Base-by-base conservation (phyloP, 1,284 basidiomycete species). In the Neolentinus lepideus region DNA sequence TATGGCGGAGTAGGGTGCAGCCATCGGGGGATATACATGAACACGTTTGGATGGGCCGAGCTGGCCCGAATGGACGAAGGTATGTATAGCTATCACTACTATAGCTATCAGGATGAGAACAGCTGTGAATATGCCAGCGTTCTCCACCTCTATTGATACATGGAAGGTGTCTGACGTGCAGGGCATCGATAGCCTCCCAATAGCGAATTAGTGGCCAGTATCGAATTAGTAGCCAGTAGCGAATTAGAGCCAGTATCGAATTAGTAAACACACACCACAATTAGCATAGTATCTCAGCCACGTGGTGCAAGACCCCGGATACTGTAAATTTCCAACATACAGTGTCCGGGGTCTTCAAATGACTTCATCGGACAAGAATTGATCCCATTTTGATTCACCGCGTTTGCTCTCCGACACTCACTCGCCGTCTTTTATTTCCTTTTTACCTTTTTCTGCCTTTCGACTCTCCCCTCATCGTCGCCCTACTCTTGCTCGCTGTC, bases 361-460 rank as follows among this genome's bases (percentile, higher is more conserved):
- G 38, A 43, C 38, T 43, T 43, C 38, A 43, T 43, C 38, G 38
- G 38, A 43, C 38, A 3, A 43, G 38, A 43, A 43, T 21, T 43
- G 38, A 43, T 43, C 38, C 38, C 38, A 43, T 9, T 43, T 9
- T 43, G 38, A 43, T 43, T 43, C 38, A n/a, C 38, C 6, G 38
- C 38, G 8, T 43, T 43, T 43, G 19, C 38, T 21, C 61, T 53
- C 38, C 38, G 38, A 16, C 38, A 43, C 38, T 43, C 38, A 43
- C 38, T 43, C 38, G 16, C 38, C 19, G 12, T 43, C 38, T 43
- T 26, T 10, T 22, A 50, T n/a, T 14, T 58, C 56, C 56, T 54
- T 56, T 56, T 58, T 54, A 35, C 58, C 57, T 56, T 53, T 56
- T 57, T 55, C 57, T 53, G 50, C 57, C 53, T 26, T 55, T 31